A percentile compares a stretch with the other conserved stretches of the same genome.
These are phyloP conservation scores for Aegilops tauschii DNA, from an alignment of 176 grass and related monocot species.

Conservation along the genomic window DNA sequence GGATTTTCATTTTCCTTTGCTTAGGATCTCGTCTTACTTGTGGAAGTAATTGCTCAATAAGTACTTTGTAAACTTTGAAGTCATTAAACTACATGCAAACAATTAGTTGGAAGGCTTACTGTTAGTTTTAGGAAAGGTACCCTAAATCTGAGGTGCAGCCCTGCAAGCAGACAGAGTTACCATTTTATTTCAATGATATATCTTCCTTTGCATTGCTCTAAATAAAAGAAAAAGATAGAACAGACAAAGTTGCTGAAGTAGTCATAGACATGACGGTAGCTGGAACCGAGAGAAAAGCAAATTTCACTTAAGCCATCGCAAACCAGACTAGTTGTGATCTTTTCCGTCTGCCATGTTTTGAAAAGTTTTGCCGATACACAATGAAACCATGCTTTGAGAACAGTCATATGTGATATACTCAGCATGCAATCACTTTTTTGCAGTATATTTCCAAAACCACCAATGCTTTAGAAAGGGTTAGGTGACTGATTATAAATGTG, in stretches of 20 bases:
- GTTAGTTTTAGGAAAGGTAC: background rate
- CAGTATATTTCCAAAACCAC: background rate
- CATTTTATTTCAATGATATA: background rate
- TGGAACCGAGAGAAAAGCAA: background rate
- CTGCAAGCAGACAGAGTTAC: background rate
- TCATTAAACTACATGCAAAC: background rate
- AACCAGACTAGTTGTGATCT: background rate
- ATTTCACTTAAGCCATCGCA: background rate
- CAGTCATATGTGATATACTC: background rate
- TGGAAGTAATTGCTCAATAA: constrained; percentile 1
- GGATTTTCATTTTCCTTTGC: background rate
- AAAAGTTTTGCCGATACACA: background rate
- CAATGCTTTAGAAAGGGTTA: background rate
- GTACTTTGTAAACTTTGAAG: background rate
- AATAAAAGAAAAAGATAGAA: background rate
- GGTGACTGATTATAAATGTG: background rate
- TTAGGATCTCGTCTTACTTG: background rate
- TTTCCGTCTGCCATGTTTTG: background rate
- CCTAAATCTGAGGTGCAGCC: background rate
- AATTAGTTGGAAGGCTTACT: background rate
- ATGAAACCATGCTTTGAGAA: background rate
- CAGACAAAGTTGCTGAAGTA: background rate
- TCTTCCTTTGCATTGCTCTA: background rate
- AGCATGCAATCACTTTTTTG: background rate
- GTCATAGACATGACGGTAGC: background rate